These are phyloP conservation scores for Tuber microsphaerosporum DNA, from an alignment of 495 filamentous ascomycete species.

Conservation along the genomic window DNA sequence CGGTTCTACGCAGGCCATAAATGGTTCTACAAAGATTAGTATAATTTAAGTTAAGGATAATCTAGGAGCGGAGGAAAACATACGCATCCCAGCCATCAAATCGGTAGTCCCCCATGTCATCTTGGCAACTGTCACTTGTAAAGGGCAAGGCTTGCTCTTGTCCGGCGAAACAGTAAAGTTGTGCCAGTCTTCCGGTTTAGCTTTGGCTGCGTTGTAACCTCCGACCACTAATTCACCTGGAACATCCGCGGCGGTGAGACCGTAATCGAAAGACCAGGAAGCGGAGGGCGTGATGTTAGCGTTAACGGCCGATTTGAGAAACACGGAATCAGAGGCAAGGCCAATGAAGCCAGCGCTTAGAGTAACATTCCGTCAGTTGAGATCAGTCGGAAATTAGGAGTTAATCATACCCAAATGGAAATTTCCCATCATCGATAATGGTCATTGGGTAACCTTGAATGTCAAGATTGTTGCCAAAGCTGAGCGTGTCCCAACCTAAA, in stretches of 20 bases:
- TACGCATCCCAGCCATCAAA: slow-evolving; percentile 30
- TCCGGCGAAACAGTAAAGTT: slow-evolving; percentile 33
- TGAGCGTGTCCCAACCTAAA: slow-evolving; percentile 33
- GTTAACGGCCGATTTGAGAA: slow-evolving; percentile 25
- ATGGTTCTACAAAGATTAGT: slow-evolving; percentile 11
- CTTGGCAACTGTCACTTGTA: slow-evolving; percentile 30
- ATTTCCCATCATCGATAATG: slow-evolving; percentile 19
- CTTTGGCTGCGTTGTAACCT: slow-evolving; percentile 35
- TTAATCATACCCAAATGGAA: slow-evolving; percentile 36
- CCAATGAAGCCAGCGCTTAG: slow-evolving; percentile 32
- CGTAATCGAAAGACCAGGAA: slow-evolving; percentile 37
- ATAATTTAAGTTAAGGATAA: slow-evolving; percentile 6
- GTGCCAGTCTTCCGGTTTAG: slow-evolving; percentile 12
- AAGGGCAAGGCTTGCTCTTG: slow-evolving; percentile 33
- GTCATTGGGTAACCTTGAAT: slow-evolving; percentile 26
- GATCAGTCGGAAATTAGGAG: neutral
- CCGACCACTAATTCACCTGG: slow-evolving; percentile 33
- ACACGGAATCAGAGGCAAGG: slow-evolving; percentile 32
- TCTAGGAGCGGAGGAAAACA: neutral
- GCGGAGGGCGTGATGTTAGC: slow-evolving; percentile 18
- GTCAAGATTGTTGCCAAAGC: slow-evolving; percentile 8
- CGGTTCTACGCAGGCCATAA: slow-evolving; percentile 39
- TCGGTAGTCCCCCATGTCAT: slow-evolving; percentile 29
- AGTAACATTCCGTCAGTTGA: slow-evolving; percentile 2
- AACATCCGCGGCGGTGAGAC: slow-evolving; percentile 6